Evolutionary conservation across 78 protist species (phyloP), one percentile per base, ranked within the genome.

Genomic region (Neovahlkampfia damariscottae): DNA sequence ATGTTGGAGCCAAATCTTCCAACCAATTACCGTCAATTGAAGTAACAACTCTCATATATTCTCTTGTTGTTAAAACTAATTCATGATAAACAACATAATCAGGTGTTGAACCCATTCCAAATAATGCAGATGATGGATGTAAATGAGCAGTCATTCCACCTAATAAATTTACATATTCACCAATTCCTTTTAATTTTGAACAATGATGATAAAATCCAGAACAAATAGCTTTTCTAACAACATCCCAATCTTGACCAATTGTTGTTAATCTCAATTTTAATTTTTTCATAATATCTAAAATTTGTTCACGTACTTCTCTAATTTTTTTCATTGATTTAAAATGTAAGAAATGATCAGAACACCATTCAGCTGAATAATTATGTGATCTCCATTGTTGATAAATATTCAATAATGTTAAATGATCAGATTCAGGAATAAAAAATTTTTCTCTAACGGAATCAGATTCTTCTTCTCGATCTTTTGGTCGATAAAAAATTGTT

Each of bases 1-100:
- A 5, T 27, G 6, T 29, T 27, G 37, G 36, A 31, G 37, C 74
- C 36, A n/a, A 38, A 38, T 71, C 82, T 30, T 95, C 98, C 9
- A 98, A 87, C 99, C 99, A 98, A 29, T 50, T 39, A 10, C 94
- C 90, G 31, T 98, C 99, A n/a, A 98, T 97, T 0, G 91, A 90
- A 0, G 98, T 93, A 40, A 96, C 99, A 19, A 9, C 8, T 5
- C 81, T 89, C 98, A 98, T 93, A 87, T 91, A 95, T 83, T 91
- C 97, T 74, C 90, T 93, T 59, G 90, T n/a, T 3, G 99, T 97
- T 89, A 90, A 77, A 5, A 95, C 90, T 9, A 96, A 92, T 72
- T 96, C 99, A 79, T 98, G 98, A 85, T 96, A 98, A 41, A 96
- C 96, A 41, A 98, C 76, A 81, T 95, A 98, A 72, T 96, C 99